These are phyloP conservation scores for Leccinum incarnatum DNA, from an alignment of 768 basidiomycete genomes.

Conservation along the genomic window DNA sequence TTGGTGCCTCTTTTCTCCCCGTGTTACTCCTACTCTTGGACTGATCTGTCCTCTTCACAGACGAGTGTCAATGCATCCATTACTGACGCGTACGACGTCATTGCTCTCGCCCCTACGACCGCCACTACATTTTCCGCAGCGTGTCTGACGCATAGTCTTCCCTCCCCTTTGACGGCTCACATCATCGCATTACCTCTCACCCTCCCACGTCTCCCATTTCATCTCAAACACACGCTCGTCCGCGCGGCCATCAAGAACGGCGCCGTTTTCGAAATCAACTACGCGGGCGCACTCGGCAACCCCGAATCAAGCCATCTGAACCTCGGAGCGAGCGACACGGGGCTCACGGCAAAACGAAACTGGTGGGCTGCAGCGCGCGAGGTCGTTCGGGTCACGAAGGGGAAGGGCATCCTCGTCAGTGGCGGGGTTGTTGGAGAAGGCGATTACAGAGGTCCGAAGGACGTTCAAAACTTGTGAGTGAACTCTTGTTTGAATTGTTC, in stretches of 20 bases:
- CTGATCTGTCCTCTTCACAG: constrained; percentile 36
- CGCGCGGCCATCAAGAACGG: constrained; percentile 81
- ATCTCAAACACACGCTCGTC: constrained; percentile 80
- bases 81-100: constrained; percentile 69
- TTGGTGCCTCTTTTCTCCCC: constrained; percentile 44
- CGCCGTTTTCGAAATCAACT: constrained; percentile 78
- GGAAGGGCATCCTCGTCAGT: constrained; percentile 71
- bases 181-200: constrained; percentile 80
- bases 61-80: constrained; percentile 65
- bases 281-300: constrained; percentile 69
- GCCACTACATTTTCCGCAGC: constrained; percentile 70
- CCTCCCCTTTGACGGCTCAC: constrained; percentile 75
- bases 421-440: constrained; percentile 60
- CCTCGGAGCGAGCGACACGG: constrained; percentile 52
- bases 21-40: neutral
- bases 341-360: constrained; percentile 60
- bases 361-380: constrained; percentile 85
- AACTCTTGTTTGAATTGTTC: neutral
- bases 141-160: constrained; percentile 74
- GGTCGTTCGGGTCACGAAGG: constrained; percentile 75
- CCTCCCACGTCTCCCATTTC: constrained; percentile 72
- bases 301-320: constrained; percentile 44
- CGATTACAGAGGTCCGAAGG: constrained; percentile 68
- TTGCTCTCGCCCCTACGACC: constrained; percentile 74
- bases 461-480: constrained; percentile 73